A percentile compares a stretch with the other conserved stretches of the same genome.
Conservation (phyloP, 2,329 filamentous ascomycete genomes). For the Ascochyta fabae region DNA sequence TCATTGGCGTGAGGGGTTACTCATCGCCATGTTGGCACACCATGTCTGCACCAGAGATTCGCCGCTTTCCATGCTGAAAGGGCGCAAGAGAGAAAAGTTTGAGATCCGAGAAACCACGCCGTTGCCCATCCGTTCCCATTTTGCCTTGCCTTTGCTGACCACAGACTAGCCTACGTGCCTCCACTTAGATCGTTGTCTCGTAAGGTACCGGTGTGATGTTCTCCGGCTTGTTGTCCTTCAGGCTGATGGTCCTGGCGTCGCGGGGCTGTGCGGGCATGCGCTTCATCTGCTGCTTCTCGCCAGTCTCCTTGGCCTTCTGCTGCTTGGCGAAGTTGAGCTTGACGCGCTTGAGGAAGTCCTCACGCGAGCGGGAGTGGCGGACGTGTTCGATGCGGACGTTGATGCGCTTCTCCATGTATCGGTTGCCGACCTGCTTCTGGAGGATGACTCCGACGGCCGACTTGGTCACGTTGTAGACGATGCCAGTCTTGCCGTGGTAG, state of each 20-base stretch:
- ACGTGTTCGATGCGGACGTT: slow-evolving; percentile 99
- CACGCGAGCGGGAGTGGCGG: slow-evolving; percentile 88
- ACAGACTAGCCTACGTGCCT: slow-evolving; percentile 34
- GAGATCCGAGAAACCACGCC: slow-evolving; percentile 51
- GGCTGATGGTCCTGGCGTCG: slow-evolving; percentile 77
- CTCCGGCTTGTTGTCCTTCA: slow-evolving; percentile 85
- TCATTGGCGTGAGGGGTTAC: slow-evolving; percentile 47
- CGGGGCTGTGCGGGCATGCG: slow-evolving; percentile 82
- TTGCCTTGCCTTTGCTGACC: slow-evolving; percentile 34
- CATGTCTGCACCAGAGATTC: slow-evolving; percentile 45
- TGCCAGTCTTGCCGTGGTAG: slow-evolving; percentile 95
- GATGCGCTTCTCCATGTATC: slow-evolving; percentile 99
- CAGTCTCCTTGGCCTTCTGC: slow-evolving; percentile 90
- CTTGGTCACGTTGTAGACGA: slow-evolving; percentile 99
- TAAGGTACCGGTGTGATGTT: slow-evolving; percentile 91
- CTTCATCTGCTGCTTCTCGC: slow-evolving; percentile 90
- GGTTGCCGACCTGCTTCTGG: slow-evolving; percentile 96
- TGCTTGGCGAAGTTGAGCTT: slow-evolving; percentile 95
- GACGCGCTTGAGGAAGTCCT: slow-evolving; percentile 95
- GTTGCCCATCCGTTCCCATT: slow-evolving; percentile 49
- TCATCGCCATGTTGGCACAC: slow-evolving; percentile 46
- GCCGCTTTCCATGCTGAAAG: slow-evolving; percentile 49
- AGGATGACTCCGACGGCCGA: slow-evolving; percentile 97
- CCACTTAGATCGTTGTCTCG: slow-evolving; percentile 93
- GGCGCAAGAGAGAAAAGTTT: slow-evolving; percentile 48